Conservation (phyloP, 352 stramenopile genomes). For the Phytophthora colocasiae region DNA sequence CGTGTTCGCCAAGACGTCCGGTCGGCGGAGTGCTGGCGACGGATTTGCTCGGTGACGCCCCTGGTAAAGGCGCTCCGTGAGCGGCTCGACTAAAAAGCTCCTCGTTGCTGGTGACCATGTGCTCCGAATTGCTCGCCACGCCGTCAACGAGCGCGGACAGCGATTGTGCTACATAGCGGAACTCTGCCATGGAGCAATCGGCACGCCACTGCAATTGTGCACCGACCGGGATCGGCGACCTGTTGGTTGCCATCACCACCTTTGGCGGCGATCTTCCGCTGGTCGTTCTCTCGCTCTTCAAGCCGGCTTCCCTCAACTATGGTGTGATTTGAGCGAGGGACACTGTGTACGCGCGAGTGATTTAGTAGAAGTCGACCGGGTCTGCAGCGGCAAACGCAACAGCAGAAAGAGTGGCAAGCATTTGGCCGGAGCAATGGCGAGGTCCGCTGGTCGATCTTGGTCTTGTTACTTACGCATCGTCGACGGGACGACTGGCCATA, state of each 20-base stretch:
- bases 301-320: constrained; percentile 33
- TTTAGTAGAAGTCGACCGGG: constrained; percentile 17
- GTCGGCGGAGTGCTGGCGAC: constrained; percentile 14
- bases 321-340: constrained; percentile 26
- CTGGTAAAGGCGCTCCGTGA: constrained; percentile 20
- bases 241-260: neutral
- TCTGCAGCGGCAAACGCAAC: neutral
- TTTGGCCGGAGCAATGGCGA: neutral
- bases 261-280: constrained; percentile 9
- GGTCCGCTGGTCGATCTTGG: constrained; percentile 16
- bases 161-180: constrained; percentile 3
- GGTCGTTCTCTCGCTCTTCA: constrained; percentile 37
- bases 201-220: constrained; percentile 15
- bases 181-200: constrained; percentile 19
- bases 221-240: constrained; percentile 22
- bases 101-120: constrained; percentile 17
- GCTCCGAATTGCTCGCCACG: neutral
- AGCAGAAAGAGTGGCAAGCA: neutral
- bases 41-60: constrained; percentile 27
- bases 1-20: constrained; percentile 27
- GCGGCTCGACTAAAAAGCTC: constrained; percentile 21
- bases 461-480: constrained; percentile 22
- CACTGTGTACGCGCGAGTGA: constrained; percentile 32
- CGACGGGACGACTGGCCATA: constrained; percentile 27
- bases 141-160: neutral